Conservation (phyloP, 2,329 filamentous ascomycete genomes). For the Alternaria conjuncta region DNA sequence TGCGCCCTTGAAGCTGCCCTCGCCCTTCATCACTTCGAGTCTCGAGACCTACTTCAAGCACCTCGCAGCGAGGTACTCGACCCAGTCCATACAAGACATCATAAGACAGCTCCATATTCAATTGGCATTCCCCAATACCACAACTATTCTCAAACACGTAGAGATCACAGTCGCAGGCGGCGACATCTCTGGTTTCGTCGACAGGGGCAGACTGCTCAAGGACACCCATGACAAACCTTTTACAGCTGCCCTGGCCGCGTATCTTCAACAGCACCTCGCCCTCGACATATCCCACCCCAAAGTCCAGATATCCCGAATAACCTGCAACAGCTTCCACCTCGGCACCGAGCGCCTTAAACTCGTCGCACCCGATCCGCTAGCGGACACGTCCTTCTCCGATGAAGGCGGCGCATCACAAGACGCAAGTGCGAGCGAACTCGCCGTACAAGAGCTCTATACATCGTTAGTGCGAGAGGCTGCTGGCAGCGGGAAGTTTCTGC, state of each 20-base stretch:
- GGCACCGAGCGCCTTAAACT: constrained; percentile 50
- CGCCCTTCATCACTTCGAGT: constrained; percentile 53
- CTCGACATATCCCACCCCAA: constrained; percentile 49
- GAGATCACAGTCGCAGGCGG: constrained; percentile 52
- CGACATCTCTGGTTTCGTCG: constrained; percentile 49
- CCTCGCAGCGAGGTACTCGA: constrained; percentile 52
- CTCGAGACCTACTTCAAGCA: constrained; percentile 65
- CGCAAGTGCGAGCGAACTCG: constrained; percentile 39
- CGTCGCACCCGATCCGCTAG: constrained; percentile 33
- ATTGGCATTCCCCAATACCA: constrained; percentile 40
- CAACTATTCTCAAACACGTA: constrained; percentile 49
- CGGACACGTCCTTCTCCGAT: constrained; percentile 33
- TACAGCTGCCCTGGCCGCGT: constrained; percentile 48
- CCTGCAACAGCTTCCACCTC: constrained; percentile 52
- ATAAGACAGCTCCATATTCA: constrained; percentile 46
- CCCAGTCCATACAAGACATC: constrained; percentile 38
- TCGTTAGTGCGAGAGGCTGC: constrained; percentile 42
- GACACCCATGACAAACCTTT: constrained; percentile 40
- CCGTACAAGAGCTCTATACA: constrained; percentile 40
- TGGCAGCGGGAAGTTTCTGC: constrained; percentile 40
- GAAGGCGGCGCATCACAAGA: constrained; percentile 29
- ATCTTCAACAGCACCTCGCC: constrained; percentile 51
- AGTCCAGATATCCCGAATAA: constrained; percentile 51
- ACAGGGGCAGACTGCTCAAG: constrained; percentile 31
- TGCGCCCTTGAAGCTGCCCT: constrained; percentile 53